These are phyloP conservation scores for Castanea crenata DNA, from an alignment of 306 rosid species.

Conservation along the genomic window DNA sequence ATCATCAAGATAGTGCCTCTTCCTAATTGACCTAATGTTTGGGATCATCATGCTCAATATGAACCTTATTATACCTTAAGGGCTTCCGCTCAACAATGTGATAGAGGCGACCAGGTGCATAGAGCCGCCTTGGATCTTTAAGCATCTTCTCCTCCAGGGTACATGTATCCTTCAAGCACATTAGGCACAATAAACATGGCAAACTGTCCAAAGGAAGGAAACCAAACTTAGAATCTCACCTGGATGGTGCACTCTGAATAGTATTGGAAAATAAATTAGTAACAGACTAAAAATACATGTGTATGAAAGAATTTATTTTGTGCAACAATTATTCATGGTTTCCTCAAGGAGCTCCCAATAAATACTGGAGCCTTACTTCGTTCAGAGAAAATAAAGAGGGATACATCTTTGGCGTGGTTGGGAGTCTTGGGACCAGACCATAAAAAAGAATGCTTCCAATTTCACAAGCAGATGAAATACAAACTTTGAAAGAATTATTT, in stretches of 20 bases:
- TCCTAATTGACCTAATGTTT: not conserved
- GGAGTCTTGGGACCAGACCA: not conserved
- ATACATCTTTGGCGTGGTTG: not conserved
- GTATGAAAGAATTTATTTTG: constrained; percentile 14
- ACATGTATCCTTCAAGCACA: constrained; percentile 94
- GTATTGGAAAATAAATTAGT: not conserved
- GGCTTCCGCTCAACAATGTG: constrained; percentile 96
- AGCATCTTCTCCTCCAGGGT: constrained; percentile 82
- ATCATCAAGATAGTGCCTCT: not conserved
- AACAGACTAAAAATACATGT: constrained; percentile 12
- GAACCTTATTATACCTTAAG: constrained; percentile 59
- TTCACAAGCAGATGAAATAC: not conserved
- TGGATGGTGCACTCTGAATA: constrained; percentile 16
- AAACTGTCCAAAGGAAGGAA: constrained; percentile 55
- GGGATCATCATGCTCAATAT: constrained; percentile 1
- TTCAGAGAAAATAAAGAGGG: not conserved
- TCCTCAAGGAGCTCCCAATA: not conserved
- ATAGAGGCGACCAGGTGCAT: constrained; percentile 97
- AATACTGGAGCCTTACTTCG: not conserved
- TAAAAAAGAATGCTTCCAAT: not conserved
- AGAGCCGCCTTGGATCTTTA: constrained; percentile 86
- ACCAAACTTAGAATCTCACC: constrained; percentile 26
- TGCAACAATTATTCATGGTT: not conserved
- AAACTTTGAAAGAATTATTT: not conserved
- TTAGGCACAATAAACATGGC: constrained; percentile 83